Conservation (phyloP, 176 grass and related monocot genomes). For the Aegilops sharonensis region DNA sequence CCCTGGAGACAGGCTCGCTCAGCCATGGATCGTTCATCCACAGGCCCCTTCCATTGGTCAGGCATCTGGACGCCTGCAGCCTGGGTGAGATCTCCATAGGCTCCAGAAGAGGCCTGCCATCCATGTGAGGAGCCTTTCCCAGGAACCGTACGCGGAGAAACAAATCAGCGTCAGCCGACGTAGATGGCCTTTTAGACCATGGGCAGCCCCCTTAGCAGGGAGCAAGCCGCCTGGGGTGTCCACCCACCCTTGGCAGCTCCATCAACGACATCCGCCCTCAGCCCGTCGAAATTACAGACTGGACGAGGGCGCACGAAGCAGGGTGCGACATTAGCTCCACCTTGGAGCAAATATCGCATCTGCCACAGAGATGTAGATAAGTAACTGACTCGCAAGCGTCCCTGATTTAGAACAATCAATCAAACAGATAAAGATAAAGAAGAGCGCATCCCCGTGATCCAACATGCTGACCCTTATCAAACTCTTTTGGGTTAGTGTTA, state of each 20-base stretch:
- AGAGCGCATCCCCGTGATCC: slow-evolving; percentile 5
- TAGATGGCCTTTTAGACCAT: slow-evolving; percentile 54
- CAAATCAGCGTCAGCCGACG: slow-evolving; percentile 25
- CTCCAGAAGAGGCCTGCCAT: slow-evolving; percentile 40
- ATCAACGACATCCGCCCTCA: slow-evolving; percentile 48
- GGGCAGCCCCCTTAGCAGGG: slow-evolving; percentile 26
- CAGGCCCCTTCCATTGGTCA: slow-evolving; percentile 43
- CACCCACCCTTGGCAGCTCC: slow-evolving; percentile 56
- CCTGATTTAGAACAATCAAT: slow-evolving; percentile 51
- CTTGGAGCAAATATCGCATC: slow-evolving; percentile 99
- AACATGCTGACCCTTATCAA: background rate
- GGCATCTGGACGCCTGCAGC: slow-evolving; percentile 30
- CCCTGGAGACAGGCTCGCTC: slow-evolving; percentile 32
- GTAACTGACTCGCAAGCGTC: slow-evolving; percentile 46
- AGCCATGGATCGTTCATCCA: slow-evolving; percentile 37
- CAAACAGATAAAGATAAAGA: slow-evolving; percentile 47
- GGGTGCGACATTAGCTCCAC: slow-evolving; percentile 96
- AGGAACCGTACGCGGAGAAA: slow-evolving; percentile 35
- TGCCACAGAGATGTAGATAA: slow-evolving; percentile 83
- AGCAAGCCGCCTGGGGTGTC: slow-evolving; percentile 26
- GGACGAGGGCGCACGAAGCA: slow-evolving; percentile 48
- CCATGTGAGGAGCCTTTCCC: slow-evolving; percentile 37
- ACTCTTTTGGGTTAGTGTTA: slow-evolving; percentile 46
- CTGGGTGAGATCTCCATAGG: slow-evolving; percentile 40
- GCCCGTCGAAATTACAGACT: slow-evolving; percentile 35